phyloP scores from a whole-genome alignment of 371 early-diverging fungal genomes.

The Blastocladiella emersonii region DNA sequence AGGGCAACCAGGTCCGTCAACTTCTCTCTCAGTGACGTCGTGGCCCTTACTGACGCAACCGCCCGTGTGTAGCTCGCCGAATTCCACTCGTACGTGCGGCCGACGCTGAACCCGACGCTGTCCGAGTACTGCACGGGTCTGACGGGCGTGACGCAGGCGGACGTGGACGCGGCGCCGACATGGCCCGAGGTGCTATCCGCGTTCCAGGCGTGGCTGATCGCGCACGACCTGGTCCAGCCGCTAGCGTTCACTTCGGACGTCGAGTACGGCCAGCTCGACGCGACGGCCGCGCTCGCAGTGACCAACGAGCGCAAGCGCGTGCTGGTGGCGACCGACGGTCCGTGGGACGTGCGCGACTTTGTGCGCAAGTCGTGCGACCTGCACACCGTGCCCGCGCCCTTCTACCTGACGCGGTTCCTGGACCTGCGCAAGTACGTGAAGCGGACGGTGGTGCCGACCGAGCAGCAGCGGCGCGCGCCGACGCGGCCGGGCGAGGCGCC shows the following conservation, averaged over 20 bases:
- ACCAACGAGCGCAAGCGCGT: background rate
- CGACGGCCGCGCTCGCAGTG: background rate
- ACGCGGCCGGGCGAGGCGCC: background rate
- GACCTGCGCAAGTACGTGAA: conserved; percentile 3
- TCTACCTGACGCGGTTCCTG: background rate
- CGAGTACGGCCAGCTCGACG: background rate
- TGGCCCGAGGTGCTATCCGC: conserved; percentile 4
- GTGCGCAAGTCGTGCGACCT: conserved; percentile 1
- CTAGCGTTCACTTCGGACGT: background rate
- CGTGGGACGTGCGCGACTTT: conserved; percentile 9
- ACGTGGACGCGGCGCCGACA: conserved; percentile 6
- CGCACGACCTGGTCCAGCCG: background rate
- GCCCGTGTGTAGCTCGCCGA: background rate
- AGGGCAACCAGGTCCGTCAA: background rate
- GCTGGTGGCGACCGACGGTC: conserved; percentile 7
- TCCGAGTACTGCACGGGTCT: conserved; percentile 8
- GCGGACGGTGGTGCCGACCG: background rate
- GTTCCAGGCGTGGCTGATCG: conserved; percentile 7
- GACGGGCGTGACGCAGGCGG: conserved; percentile 10
- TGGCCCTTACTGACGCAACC: background rate
- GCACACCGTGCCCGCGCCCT: background rate
- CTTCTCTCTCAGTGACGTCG: background rate
- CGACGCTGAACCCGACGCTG: conserved; percentile 4
- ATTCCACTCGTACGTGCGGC: conserved; percentile 10
- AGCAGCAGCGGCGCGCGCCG: background rate